A percentile compares a stretch with the other conserved stretches of the same genome.
Conservation (phyloP, 23 red algal species). For the Agarophyton chilense region DNA sequence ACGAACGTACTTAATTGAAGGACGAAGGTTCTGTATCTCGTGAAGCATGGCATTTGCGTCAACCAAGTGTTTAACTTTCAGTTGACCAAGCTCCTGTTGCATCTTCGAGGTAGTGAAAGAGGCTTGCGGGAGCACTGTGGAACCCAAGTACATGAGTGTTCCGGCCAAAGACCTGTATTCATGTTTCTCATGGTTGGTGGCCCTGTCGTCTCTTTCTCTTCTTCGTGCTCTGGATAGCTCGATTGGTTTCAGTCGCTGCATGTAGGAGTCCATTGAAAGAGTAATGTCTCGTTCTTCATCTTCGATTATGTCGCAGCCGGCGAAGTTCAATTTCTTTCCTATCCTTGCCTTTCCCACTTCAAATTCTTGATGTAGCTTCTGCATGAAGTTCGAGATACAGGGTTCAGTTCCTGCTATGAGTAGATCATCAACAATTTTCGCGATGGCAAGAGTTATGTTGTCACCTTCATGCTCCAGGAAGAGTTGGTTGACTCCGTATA, state of each 20-base stretch:
- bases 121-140: background rate
- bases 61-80: constrained; percentile 3
- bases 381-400: background rate
- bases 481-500: background rate
- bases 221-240: background rate
- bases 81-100: background rate
- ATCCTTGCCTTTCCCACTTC: too few relatives aligned
- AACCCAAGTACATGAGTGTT: constrained; percentile 13
- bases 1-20: background rate
- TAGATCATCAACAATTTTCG: constrained; percentile 23
- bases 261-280: background rate
- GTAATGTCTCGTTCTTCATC: background rate
- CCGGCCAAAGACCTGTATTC: background rate
- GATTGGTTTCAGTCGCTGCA: background rate
- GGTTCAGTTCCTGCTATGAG: constrained; percentile 8
- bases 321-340: background rate
- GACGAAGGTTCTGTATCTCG: background rate
- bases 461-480: background rate
- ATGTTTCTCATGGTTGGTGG: background rate
- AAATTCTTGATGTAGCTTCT: background rate
- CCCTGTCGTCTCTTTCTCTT: background rate
- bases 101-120: background rate
- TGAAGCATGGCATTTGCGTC: constrained; percentile 8
- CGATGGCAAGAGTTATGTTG: background rate
- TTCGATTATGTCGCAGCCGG: background rate